Percentiles rank a stretch among this genome's conserved stretches.
Conservation (phyloP, 768 basidiomycete genomes). For the Ramaria sp. region DNA sequence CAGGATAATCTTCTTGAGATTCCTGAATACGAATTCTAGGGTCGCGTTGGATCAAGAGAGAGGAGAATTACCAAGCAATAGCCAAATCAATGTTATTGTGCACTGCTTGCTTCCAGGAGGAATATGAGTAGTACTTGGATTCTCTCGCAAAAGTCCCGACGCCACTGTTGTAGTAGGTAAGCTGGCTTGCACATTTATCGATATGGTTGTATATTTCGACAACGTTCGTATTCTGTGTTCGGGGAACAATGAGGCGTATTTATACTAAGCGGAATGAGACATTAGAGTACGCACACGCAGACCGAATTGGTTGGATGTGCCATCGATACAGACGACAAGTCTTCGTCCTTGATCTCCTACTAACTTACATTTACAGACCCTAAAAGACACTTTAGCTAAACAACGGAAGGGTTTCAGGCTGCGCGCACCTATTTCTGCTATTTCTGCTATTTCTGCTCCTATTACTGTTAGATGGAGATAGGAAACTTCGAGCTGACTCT, state of each 20-base stretch:
- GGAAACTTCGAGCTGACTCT: no score
- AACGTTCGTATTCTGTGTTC: conserved; percentile 21
- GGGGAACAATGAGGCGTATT: not conserved
- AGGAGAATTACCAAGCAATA: not conserved
- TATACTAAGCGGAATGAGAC: not conserved
- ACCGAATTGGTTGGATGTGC: conserved; percentile 21
- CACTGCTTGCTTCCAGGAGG: conserved; percentile 12
- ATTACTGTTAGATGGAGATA: no score
- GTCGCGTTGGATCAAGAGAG: no score
- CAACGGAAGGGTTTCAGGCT: no score
- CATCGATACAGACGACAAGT: conserved; percentile 15
- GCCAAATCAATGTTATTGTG: conserved; percentile 15
- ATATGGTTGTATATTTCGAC: conserved; percentile 20
- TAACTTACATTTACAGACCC: no score
- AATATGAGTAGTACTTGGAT: conserved; percentile 8
- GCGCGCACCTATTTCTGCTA: no score
- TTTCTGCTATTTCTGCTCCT: no score
- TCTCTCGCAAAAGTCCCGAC: conserved; percentile 21
- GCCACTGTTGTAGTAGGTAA: conserved; percentile 23
- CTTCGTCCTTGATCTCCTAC: not conserved
- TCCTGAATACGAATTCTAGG: conserved; percentile 16
- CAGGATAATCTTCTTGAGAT: conserved; percentile 24
- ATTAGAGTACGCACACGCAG: conserved; percentile 9
- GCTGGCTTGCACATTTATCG: conserved; percentile 16
- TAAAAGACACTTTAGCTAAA: no score